Evolutionary conservation across 345 rosid genomes (phyloP).

Genomic region (Lumnitzera racemosa): DNA sequence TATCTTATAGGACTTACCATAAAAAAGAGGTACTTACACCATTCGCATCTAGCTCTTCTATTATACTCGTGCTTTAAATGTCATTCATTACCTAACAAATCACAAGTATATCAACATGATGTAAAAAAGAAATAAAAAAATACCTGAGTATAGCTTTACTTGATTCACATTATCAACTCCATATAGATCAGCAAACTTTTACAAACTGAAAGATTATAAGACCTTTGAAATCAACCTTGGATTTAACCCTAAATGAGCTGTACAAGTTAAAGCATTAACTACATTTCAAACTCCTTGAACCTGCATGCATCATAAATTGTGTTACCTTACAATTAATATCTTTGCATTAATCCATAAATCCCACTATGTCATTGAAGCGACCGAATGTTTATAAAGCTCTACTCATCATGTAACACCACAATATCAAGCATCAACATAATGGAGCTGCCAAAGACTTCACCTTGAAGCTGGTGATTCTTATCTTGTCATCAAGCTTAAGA

Average conservation of each 20-base stretch:
- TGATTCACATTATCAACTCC: not conserved
- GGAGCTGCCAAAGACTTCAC: conserved; percentile 11
- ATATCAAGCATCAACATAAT: no score
- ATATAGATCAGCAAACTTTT: no score
- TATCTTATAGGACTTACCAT: conserved; percentile 29
- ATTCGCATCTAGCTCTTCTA: conserved; percentile 50
- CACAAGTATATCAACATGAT: not conserved
- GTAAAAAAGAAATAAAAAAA: not conserved
- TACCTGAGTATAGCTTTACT: not conserved
- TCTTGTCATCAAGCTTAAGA: conserved; percentile 86
- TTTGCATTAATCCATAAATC: not conserved
- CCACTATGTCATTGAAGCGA: not conserved
- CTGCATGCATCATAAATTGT: conserved; percentile 15
- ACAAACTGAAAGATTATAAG: not conserved
- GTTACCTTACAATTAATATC: not conserved
- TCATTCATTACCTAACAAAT: conserved; percentile 42
- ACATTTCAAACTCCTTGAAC: conserved; percentile 78
- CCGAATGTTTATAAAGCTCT: not conserved
- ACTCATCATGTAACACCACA: not conserved
- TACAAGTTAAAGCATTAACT: conserved; percentile 55
- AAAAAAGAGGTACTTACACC: conserved; percentile 57
- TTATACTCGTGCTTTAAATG: conserved; percentile 39
- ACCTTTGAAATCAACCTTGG: conserved; percentile 63
- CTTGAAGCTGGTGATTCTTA: conserved; percentile 72
- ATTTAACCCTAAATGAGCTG: conserved; percentile 53